Evolutionary conservation across 2,329 filamentous ascomycete species (phyloP), one percentile per base, ranked within the genome.

Genomic region (Aspergillus sp.): DNA sequence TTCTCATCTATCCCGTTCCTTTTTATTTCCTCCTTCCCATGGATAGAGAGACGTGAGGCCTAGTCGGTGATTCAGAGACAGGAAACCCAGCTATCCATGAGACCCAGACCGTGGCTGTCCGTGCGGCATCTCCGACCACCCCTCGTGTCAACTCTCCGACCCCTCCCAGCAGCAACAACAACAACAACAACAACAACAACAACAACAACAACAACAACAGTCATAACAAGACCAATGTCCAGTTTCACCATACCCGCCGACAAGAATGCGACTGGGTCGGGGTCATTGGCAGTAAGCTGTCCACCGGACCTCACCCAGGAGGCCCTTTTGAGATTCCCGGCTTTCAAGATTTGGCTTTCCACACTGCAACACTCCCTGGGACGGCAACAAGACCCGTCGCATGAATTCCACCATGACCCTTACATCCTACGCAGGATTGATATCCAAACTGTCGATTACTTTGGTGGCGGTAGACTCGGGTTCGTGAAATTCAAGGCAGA

Each of bases 401-500:
- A 81, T 51, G 69, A 73, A 12, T 81, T 80, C 53, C 66, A 79
- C 53, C 48, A 58, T 2, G 53, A 69, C 28, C 77, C 77, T 0
- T 81, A 78, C 56, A 59, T 65, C 11, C 67, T 82, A 2, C 69
- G 69, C 29, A 62, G 64, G 12, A 76, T 82, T 51, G 68, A 76
- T 5, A 65, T 82, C 29, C 77, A 82, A 53, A 61, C 74, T 3
- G 71, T 74, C 12, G 77, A 79, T 56, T 75, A 70, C 54, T 81
- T 81, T 50, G 67, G 68, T 7, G 64, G 60, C 2, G 62, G 58
- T 2, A 67, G 72, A 6, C 54, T 81, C 5, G 79, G 79, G 1
- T 82, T 82, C 51, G 53, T 82, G 39, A 82, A 82, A 51, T 52
- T 81, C 27, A 73, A 73, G 46, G 71, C 75, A 0, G 66, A 72